Percentiles rank a stretch among this genome's conserved stretches.
phyloP scores from a whole-genome alignment of 2,329 filamentous ascomycete genomes.

The Thelonectria olida region DNA sequence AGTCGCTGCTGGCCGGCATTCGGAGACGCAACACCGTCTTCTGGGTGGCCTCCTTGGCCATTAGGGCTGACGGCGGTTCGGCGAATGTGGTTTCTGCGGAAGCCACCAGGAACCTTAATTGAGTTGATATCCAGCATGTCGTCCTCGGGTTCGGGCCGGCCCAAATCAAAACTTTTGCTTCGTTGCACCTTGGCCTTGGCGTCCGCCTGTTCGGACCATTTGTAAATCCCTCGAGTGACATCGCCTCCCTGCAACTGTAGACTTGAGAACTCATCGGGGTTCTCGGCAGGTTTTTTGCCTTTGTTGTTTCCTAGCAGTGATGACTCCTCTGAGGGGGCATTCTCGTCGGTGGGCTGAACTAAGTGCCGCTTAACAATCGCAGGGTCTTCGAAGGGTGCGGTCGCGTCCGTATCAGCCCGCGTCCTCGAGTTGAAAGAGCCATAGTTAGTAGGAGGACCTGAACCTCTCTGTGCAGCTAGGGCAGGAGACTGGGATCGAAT shows the following conservation, averaged over 20 bases:
- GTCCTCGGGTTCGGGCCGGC: conserved; percentile 80
- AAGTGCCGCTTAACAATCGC: conserved; percentile 92
- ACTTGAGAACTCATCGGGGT: conserved; percentile 91
- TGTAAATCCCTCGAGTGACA: conserved; percentile 93
- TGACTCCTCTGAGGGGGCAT: conserved; percentile 57
- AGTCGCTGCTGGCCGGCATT: conserved; percentile 58
- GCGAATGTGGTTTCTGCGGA: conserved; percentile 88
- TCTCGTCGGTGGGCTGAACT: conserved; percentile 71
- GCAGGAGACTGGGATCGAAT: conserved; percentile 50
- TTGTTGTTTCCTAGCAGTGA: conserved; percentile 58
- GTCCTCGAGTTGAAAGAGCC: conserved; percentile 83
- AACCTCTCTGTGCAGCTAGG: conserved; percentile 48
- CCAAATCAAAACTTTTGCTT: conserved; percentile 87
- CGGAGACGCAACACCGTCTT: conserved; percentile 48
- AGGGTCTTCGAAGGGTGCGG: conserved; percentile 81
- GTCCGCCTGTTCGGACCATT: conserved; percentile 92
- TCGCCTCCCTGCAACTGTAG: conserved; percentile 93
- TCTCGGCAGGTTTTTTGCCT: conserved; percentile 63
- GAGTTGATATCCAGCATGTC: conserved; percentile 86
- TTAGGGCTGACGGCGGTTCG: conserved; percentile 73
- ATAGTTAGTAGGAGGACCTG: conserved; percentile 75
- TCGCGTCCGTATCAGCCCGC: conserved; percentile 55
- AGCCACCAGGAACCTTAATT: conserved; percentile 94
- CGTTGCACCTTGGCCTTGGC: conserved; percentile 73
- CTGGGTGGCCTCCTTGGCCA: conserved; percentile 43